Base-by-base conservation (phyloP, 257 asterid species). In the Przewalskia tangutica region DNA sequence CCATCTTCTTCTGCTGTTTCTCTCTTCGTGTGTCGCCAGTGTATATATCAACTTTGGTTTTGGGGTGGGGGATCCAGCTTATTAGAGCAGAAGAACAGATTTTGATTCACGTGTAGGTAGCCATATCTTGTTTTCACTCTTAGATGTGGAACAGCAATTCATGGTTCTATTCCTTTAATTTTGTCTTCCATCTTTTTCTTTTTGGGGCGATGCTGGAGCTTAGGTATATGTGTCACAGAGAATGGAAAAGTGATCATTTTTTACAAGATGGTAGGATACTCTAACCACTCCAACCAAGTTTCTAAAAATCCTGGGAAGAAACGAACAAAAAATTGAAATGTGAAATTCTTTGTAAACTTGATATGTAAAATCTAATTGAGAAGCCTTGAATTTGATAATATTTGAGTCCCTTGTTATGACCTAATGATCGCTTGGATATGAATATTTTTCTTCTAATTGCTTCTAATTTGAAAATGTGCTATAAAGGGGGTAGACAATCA, bases 11-110 rank as follows among this genome's bases (percentile, higher is more conserved):
- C 17, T 46, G 79, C 17, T 48, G 56, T 23, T 73, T 71, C 58
- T 44, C 20, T 65, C 59, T 71, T 4, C 20, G 79, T 44, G 78
- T 48, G 13, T 73, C 60, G 2, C 60, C 59, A 20, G 36, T 73
- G 79, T 46, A 73, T 48, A 20, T 46, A 73, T 71, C 78, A 73
- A 73, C 79, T 73, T 73, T 73, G n/a, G 42, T 46, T 73, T 73
- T 13, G 59, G 59, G 27, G 18, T 73, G 58, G 38, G 51, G 60
- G 42, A 18, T 70, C 77, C 56, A 42, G 4, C 56, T 70, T 48
- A 10, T 70, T 48, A 10, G 9, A 70, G 77, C 56, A 44, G 38
- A 44, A 18, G n/a, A 44, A 7, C 48, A 20, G 40, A 73, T n/a
- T 48, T 73, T 48, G 44, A 20, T 73, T 73, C 55, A 11, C n/a